Evolutionary conservation across 1,284 basidiomycete species (phyloP), one percentile per base, ranked within the genome.

Genomic region (Schizopora paradoxa): DNA sequence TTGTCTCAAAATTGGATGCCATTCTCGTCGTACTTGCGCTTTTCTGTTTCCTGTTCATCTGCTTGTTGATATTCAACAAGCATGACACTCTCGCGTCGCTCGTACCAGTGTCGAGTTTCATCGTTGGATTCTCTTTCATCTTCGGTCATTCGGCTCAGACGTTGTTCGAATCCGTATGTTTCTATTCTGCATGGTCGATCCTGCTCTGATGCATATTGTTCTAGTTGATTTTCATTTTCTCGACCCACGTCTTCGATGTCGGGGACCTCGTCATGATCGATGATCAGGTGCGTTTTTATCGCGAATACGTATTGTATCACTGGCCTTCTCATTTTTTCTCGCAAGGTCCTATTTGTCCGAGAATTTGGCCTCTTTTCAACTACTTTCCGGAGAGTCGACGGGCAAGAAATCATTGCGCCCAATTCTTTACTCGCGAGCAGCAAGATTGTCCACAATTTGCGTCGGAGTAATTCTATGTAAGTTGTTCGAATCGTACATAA

Each of bases 341-440:
- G 26, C 21, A 38, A 74, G 73, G 66, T 71, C 10, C 61, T 84
- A 43, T 72, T 77, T 51, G 86, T 88, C 23, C 74, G 77, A 47
- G 86, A 89, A 58, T 89, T 91, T 57, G 88, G 89, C 16, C 67
- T 91, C 28, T 88, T 91, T 56, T 81, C 86, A 2, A 91, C 89
- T 4, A 79, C 77, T 0, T 91, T 91, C 68, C 72, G 79, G 36
- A 75, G 87, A 16, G 82, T 85, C 3, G 85, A 88, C 54, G 88
- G 87, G 2, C 80, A 87, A 61, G 82, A 86, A 60, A 76, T 90
- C 41, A 77, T 91, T 45, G 86, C 84, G 1, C 89, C 88, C 0
- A 91, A 91, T 56, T 72, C 86, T 2, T 66, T 91, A n/a, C 66
- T 91, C 6, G 77, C 86, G 2, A 74, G 69, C 46, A 68, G 77